A percentile compares a stretch with the other conserved stretches of the same genome.
Conservation (phyloP, 2,329 filamentous ascomycete species). For the Fusarium lyarnte region DNA sequence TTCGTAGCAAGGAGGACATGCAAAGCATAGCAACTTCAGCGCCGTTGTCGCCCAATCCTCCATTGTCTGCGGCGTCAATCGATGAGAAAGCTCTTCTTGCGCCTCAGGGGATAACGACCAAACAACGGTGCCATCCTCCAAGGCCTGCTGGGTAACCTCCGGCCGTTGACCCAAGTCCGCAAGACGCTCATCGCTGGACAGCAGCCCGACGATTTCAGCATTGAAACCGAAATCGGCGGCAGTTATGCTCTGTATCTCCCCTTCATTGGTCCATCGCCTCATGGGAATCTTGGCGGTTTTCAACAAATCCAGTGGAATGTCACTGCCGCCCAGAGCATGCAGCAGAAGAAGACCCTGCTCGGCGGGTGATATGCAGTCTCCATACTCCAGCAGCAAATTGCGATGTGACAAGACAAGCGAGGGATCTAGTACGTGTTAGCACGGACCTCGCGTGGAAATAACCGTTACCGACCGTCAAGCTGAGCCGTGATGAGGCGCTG, state of each 20-base stretch:
- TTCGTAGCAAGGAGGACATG: slow-evolving; percentile 47
- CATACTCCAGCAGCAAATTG: slow-evolving; percentile 41
- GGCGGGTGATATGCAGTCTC: slow-evolving; percentile 36
- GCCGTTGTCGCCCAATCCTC: slow-evolving; percentile 36
- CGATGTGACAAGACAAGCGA: slow-evolving; percentile 26
- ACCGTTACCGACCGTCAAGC: slow-evolving; percentile 13
- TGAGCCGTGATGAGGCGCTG: slow-evolving; percentile 39
- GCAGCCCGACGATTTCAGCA: slow-evolving; percentile 20
- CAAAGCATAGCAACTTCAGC: slow-evolving; percentile 42
- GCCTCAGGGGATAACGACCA: slow-evolving; percentile 36
- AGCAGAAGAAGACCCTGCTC: slow-evolving; percentile 44
- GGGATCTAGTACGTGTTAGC: neutral
- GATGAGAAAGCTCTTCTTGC: neutral
- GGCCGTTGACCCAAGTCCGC: neutral
- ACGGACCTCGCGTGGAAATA: accelerated
- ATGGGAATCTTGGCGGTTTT: slow-evolving; percentile 33
- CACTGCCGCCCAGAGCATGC: slow-evolving; percentile 31
- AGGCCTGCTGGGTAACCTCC: slow-evolving; percentile 13
- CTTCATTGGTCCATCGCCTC: slow-evolving; percentile 39
- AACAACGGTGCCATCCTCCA: slow-evolving; percentile 31
- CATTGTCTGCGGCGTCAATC: slow-evolving; percentile 20
- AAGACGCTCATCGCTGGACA: slow-evolving; percentile 29
- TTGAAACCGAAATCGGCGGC: slow-evolving; percentile 41
- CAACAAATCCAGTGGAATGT: slow-evolving; percentile 40
- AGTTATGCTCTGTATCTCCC: slow-evolving; percentile 40